Evolutionary conservation across 2,329 filamentous ascomycete genomes (phyloP).

Genomic region (Xylaria sp.): DNA sequence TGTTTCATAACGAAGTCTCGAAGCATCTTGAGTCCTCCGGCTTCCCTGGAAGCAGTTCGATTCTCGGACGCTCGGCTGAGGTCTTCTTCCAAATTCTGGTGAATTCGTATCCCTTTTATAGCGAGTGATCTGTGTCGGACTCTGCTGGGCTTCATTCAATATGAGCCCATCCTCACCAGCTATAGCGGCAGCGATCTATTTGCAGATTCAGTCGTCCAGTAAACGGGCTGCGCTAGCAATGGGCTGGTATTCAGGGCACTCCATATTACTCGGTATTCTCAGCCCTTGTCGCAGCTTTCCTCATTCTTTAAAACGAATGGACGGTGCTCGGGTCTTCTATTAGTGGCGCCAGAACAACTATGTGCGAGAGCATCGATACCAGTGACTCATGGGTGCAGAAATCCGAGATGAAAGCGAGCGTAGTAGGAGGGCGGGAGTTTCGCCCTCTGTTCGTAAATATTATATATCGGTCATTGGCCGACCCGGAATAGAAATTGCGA

Average conservation of each 20-base stretch:
- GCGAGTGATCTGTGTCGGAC: no score
- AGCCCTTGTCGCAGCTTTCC: neutral
- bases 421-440: neutral
- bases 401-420: slow-evolving; percentile 5
- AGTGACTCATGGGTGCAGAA: neutral
- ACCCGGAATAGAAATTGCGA: neutral
- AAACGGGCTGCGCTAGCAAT: neutral
- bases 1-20: neutral
- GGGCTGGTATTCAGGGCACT: neutral
- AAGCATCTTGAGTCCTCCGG: neutral
- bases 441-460: neutral
- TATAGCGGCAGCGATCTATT: neutral
- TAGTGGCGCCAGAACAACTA: neutral
- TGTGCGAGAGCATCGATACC: neutral
- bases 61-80: neutral
- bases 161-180: neutral
- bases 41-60: neutral
- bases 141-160: neutral
- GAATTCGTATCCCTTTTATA: neutral
- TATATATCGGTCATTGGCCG: neutral
- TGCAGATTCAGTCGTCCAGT: neutral
- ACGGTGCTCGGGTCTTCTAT: neutral
- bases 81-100: neutral
- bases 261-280: neutral
- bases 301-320: neutral